Evolutionary conservation across 2,329 filamentous ascomycete genomes (phyloP).

Genomic region (Keithomyces neogunnii): DNA sequence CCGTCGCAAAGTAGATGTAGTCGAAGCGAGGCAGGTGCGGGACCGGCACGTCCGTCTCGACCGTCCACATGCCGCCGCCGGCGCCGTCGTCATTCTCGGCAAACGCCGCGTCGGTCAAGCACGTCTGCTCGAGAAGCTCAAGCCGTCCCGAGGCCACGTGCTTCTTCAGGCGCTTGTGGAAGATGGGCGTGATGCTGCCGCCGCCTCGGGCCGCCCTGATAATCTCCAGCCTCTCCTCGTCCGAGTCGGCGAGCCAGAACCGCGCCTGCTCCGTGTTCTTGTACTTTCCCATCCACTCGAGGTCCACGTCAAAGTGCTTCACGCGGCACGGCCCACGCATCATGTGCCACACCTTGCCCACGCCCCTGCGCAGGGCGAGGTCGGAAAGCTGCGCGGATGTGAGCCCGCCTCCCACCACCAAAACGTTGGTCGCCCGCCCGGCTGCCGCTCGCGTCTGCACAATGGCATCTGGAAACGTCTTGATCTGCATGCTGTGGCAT

Average conservation of each 20-base stretch:
- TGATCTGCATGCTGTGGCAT: constrained; percentile 58
- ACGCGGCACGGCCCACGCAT: constrained; percentile 53
- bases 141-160: constrained; percentile 45
- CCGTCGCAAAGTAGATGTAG: constrained; percentile 71
- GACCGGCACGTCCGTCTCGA: constrained; percentile 45
- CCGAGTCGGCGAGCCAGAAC: constrained; percentile 69
- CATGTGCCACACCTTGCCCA: constrained; percentile 60
- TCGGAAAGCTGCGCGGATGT: constrained; percentile 69
- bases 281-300: constrained; percentile 77
- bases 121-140: constrained; percentile 49
- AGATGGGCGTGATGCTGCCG: constrained; percentile 66
- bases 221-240: constrained; percentile 59
- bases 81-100: constrained; percentile 28
- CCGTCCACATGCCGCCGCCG: constrained; percentile 21
- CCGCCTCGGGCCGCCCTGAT: constrained; percentile 60
- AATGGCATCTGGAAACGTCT: constrained; percentile 44
- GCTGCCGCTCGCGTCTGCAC: constrained; percentile 44
- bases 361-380: constrained; percentile 54
- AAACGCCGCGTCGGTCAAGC: constrained; percentile 42
- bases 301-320: constrained; percentile 70
- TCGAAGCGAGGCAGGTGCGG: constrained; percentile 47
- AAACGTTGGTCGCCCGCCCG: constrained; percentile 47
- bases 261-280: constrained; percentile 67
- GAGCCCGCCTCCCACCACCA: constrained; percentile 67
- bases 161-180: constrained; percentile 56